Base-by-base conservation (phyloP, 495 filamentous ascomycete species). In the Endocarpon pusillum region DNA sequence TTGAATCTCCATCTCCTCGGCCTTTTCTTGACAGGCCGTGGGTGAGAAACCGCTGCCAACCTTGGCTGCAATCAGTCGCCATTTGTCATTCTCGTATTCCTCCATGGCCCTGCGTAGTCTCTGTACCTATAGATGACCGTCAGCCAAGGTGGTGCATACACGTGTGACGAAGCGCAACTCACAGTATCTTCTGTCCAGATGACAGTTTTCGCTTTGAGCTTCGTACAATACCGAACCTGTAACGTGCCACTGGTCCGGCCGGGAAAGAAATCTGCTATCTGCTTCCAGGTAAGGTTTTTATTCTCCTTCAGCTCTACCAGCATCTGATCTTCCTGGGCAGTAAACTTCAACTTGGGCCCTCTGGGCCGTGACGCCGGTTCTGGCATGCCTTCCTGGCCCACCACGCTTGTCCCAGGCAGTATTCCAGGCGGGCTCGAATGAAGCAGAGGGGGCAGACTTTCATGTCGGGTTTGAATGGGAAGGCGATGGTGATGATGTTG, bases 231-330 rank as follows among this genome's bases (percentile, higher is more conserved):
- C 9, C 84, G 74, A 40, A 94, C 85, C 49, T 94, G 85, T 35
- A 94, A 58, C 21, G 85, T 92, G 24, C 82, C 83, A 20, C 77
- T 84, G 26, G 80, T 82, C 32, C 85, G 62, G 8, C 84, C 85
- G 5, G 85, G 85, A 44, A 94, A 92, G 56, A 87, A 92, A 46
- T 91, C 83, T 35, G 81, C 78, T 43, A 94, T 92, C 63, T 94
- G 84, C 49, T 89, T 91, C 85, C 85, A 94, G 6, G 85, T 84
- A 44, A 94, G 65, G 43, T 78, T 78, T 51, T 85, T 87, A 40
- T 85, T 81, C 55, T 94, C 85, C 53, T 94, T 94, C 34, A 94
- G 58, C 38, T 87, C 81, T 14, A 92, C 71, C 24, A 94, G 58
- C 32, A 87, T 58, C 32, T 71, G 68, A 53, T 94, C 85, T 47